A percentile compares a stretch with the other conserved stretches of the same genome.
Evolutionary conservation across 2,329 filamentous ascomycete species (phyloP).

Genomic region (Apiospora phragmitis): DNA sequence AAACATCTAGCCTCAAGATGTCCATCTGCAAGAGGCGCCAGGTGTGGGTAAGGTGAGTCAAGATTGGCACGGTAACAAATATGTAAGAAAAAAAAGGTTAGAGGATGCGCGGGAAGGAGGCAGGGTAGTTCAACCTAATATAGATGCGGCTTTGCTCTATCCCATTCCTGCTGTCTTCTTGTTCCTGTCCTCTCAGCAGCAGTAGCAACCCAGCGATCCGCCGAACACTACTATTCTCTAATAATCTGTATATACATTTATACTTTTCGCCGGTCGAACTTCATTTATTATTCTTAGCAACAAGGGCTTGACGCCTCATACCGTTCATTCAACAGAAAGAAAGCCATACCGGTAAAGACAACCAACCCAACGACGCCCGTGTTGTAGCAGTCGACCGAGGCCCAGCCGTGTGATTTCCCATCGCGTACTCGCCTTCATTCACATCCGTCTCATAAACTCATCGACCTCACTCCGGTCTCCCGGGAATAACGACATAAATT

Average conservation of each 20-base stretch:
- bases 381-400: neutral
- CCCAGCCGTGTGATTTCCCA: neutral
- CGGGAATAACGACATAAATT: neutral
- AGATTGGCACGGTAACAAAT: neutral
- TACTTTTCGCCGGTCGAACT: neutral
- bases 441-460: neutral
- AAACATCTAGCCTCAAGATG: neutral
- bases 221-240: neutral
- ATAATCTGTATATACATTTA: neutral
- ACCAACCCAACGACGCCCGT: neutral
- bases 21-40: neutral
- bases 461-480: neutral
- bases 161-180: neutral
- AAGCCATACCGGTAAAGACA: neutral
- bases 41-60: neutral
- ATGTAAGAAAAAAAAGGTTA: neutral
- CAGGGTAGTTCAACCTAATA: neutral
- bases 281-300: neutral
- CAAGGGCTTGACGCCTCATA: neutral
- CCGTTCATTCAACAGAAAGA: neutral
- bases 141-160: conserved; percentile 1
- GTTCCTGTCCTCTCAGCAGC: neutral
- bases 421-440: neutral
- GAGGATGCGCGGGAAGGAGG: neutral
- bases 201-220: neutral